phyloP scores from a whole-genome alignment of 495 filamentous ascomycete genomes.

The Aspergillus sclerotioniger region DNA sequence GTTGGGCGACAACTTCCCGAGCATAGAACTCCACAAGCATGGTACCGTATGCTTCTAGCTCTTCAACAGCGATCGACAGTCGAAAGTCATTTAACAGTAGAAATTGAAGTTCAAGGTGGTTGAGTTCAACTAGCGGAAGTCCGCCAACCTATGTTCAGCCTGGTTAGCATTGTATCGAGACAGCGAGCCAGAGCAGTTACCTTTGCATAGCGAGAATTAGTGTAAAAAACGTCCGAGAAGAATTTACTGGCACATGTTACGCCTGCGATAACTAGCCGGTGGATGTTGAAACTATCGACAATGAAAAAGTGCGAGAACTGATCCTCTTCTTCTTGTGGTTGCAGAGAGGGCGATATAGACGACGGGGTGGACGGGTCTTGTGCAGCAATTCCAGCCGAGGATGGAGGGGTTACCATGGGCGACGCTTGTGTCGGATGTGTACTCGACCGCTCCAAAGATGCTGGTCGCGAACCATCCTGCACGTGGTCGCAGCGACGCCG shows the following conservation, averaged over 20 bases:
- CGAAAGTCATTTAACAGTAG: slow-evolving; percentile 96
- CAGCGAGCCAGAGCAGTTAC: slow-evolving; percentile 42
- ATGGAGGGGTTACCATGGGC: slow-evolving; percentile 39
- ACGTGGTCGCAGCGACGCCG: slow-evolving; percentile 29
- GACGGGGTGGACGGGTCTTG: slow-evolving; percentile 34
- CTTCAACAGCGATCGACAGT: slow-evolving; percentile 88
- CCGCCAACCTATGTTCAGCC: slow-evolving; percentile 73
- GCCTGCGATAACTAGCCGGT: slow-evolving; percentile 92
- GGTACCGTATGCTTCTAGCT: slow-evolving; percentile 94
- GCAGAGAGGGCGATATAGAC: slow-evolving; percentile 34
- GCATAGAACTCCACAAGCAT: slow-evolving; percentile 99
- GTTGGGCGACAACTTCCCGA: slow-evolving; percentile 78
- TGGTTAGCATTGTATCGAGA: slow-evolving; percentile 5
- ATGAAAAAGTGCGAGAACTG: slow-evolving; percentile 83
- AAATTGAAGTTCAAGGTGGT: slow-evolving; percentile 96
- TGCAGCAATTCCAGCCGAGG: slow-evolving; percentile 31
- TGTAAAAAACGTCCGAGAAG: slow-evolving; percentile 99
- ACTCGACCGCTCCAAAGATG: slow-evolving; percentile 16
- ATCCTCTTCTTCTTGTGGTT: slow-evolving; percentile 52
- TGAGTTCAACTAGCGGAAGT: slow-evolving; percentile 91
- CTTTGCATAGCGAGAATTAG: slow-evolving; percentile 98
- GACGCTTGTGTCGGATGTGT: slow-evolving; percentile 22
- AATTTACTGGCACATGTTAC: slow-evolving; percentile 99
- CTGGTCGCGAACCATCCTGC: slow-evolving; percentile 12
- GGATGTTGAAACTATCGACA: slow-evolving; percentile 99